Evolutionary conservation across 2,329 filamentous ascomycete species (phyloP), one percentile per base, ranked within the genome.

Genomic region (Stagonosporopsis chrysanthemi): DNA sequence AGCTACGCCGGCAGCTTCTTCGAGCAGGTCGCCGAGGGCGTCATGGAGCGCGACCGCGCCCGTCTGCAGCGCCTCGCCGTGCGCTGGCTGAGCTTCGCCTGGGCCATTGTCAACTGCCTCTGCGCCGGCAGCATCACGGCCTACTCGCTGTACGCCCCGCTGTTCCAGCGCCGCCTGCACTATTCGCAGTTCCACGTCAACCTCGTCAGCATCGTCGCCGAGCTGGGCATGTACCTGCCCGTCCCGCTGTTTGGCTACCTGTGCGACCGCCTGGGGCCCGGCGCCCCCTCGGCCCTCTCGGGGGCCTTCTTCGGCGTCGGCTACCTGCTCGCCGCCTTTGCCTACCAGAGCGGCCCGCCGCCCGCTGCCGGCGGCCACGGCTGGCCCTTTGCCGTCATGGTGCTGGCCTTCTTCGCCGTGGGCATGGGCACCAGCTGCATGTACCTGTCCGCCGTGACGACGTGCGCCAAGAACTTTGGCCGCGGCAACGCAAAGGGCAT

Each of bases 401-500:
- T 97, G 6, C 73, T 91, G 52, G 89, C 92, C 0, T 99, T 98
- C 75, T 83, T 93, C 43, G 84, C 85, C 48, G 87, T 99, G 56
- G 95, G 95, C 1, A 84, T 89, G 61, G 94, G 87, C 5, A 97
- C 94, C 0, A 91, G 90, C 63, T 87, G 86, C 75, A 92, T 98
- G 87, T 99, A 98, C 76, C 83, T 98, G 53, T 86, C 88, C 47
- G 89, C 92, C 2, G 89, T 99, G n/a, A 94, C 94, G 6, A 96
- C 94, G 0, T 97, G 92, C 72, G 95, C 95, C 33, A 99, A 99
- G 86, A 99, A 98, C 79, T 99, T 98, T 78, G 93, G 93, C 45
- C 88, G 90, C 59, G 92, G 92, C 4, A 90, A 89, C 70, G 89
- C 96, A 70, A 90, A 94, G 69, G 95, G 95, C 0, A 80, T 99